phyloP scores from a whole-genome alignment of 2,329 filamentous ascomycete species.

The Fusarium incarnatum region DNA sequence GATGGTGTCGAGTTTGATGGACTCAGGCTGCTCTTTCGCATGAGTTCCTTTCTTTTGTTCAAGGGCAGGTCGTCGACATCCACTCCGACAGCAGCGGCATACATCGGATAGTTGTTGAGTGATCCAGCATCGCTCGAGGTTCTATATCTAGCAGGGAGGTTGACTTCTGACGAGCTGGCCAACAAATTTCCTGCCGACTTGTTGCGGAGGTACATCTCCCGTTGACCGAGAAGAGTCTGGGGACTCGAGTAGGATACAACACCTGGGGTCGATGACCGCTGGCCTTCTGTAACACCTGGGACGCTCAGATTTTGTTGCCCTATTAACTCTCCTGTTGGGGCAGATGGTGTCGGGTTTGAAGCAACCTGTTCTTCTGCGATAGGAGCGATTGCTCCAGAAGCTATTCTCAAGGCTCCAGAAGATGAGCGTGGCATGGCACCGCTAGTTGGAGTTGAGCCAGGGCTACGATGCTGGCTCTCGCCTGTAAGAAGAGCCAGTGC shows the following conservation, averaged over 20 bases:
- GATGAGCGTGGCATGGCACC: slow-evolving; percentile 37
- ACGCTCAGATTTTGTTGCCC: slow-evolving; percentile 33
- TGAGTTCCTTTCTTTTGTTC: slow-evolving; percentile 72
- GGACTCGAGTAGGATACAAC: slow-evolving; percentile 64
- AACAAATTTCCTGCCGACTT: slow-evolving; percentile 60
- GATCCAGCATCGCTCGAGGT: slow-evolving; percentile 58
- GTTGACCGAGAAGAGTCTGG: slow-evolving; percentile 67
- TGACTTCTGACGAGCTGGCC: slow-evolving; percentile 44
- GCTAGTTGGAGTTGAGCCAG: slow-evolving; percentile 36
- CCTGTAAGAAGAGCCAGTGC: slow-evolving; percentile 44
- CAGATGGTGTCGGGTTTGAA: slow-evolving; percentile 23
- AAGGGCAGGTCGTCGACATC: slow-evolving; percentile 78
- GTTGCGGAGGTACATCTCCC: slow-evolving; percentile 65
- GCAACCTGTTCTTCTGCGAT: slow-evolving; percentile 58
- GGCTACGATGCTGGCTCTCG: slow-evolving; percentile 40
- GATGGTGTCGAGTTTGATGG: slow-evolving; percentile 44
- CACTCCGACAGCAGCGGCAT: slow-evolving; percentile 48
- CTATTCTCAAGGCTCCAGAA: slow-evolving; percentile 43
- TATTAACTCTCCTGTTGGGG: slow-evolving; percentile 30
- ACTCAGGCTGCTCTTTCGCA: slow-evolving; percentile 64
- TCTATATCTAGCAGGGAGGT: slow-evolving; percentile 44
- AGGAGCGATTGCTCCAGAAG: slow-evolving; percentile 52
- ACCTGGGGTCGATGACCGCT: slow-evolving; percentile 55
- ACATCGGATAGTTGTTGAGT: slow-evolving; percentile 53
- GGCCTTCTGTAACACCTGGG: slow-evolving; percentile 40